Evolutionary conservation across 2,329 filamentous ascomycete species (phyloP), one percentile per base, ranked within the genome.

Genomic region (Fusarium acutatum): DNA sequence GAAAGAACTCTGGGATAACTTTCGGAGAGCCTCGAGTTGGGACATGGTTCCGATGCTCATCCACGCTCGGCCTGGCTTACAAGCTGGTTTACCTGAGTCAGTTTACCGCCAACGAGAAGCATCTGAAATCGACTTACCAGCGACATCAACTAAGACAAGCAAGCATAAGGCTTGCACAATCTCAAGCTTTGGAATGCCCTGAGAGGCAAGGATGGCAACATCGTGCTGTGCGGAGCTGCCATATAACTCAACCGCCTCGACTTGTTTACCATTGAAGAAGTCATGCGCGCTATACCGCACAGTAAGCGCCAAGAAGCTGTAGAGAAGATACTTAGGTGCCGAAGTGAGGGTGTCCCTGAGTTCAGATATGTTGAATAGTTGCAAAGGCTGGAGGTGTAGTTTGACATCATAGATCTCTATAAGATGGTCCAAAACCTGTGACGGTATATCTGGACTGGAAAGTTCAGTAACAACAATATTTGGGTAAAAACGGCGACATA

Each of bases 21-120:
- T 67, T 8, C 64, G 64, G 0, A 67, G 15, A 28, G 50, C 53
- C 18, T 67, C 64, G 2, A 67, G 54, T 0, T 53, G 24, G 12
- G 64, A 67, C 18, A 67, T 58, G 4, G 63, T 67, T 18, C 64
- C 64, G 5, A 67, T 67, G 1, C 44, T 67, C 64, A 67, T 67
- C 64, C 64, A 67, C 1, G 64, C 64, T 14, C 30, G 40, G 3
- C 63, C 63, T 37, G 64, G 63, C 2, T 61, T 67, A 28, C 64
- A 67, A 6, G 63, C 64, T 67, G 22, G 1, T 18, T 6, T 11
- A 0, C 14, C 38, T 14, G 11, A 1, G 35, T 34, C 14, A 54
- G 9, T 17, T 2, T 15, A 8, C 0, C 2, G 1, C 1, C 9
- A 5, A 18, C 3, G 7, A 15, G 9, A 11, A 4, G 22, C 1